These are phyloP conservation scores for Cynanchum wilfordii DNA, from an alignment of 257 asterid species.

Conservation along the genomic window DNA sequence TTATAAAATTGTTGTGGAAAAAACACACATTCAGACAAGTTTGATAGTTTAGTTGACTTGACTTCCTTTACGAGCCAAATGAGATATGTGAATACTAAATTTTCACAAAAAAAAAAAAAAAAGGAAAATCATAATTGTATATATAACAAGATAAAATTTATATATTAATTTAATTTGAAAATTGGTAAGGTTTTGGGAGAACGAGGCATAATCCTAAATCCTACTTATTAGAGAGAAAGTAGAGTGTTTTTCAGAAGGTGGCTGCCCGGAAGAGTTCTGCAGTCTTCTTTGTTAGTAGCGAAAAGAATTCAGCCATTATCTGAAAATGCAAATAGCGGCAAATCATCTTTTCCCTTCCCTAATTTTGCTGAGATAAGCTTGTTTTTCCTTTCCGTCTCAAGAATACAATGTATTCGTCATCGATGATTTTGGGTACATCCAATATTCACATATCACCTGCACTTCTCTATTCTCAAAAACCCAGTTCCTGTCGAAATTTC, in stretches of 20 bases:
- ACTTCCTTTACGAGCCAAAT: too few species aligned
- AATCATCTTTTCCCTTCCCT: not conserved
- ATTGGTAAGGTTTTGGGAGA: too few species aligned
- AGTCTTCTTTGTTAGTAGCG: not conserved
- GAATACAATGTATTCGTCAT: slow-evolving; percentile 12
- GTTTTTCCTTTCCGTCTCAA: not conserved
- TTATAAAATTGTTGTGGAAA: too few species aligned
- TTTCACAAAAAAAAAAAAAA: too few species aligned
- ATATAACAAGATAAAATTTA: too few species aligned
- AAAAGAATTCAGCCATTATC: not conserved
- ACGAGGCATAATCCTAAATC: too few species aligned
- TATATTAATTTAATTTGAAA: too few species aligned
- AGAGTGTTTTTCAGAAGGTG: not conserved
- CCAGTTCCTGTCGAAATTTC: slow-evolving; percentile 11
- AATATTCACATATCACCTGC: slow-evolving; percentile 14
- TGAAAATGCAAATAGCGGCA: not conserved
- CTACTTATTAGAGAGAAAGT: too few species aligned
- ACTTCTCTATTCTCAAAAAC: slow-evolving; percentile 12
- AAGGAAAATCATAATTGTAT: too few species aligned
- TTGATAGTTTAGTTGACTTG: too few species aligned
- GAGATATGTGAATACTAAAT: too few species aligned
- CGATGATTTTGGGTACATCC: slow-evolving; percentile 14
- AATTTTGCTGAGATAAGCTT: slow-evolving; percentile 8
- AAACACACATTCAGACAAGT: too few species aligned
- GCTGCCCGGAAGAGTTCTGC: not conserved